Evolutionary conservation across 495 filamentous ascomycete species (phyloP).

Genomic region (Parathielavia appendiculata): DNA sequence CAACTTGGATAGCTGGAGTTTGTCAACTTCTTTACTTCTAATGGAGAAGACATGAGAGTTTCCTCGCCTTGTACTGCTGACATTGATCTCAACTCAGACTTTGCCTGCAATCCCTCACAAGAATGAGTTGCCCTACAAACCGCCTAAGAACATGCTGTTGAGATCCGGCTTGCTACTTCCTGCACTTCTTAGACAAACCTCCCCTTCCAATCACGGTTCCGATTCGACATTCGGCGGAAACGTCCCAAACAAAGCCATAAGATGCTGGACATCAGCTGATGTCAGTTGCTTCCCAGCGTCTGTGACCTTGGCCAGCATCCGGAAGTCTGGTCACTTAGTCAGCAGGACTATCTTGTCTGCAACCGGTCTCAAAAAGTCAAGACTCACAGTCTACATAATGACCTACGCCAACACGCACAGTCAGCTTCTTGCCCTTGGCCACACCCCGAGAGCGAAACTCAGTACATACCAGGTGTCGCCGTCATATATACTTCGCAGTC

Average conservation of each 20-base stretch:
- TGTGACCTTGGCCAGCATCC: constrained; percentile 31
- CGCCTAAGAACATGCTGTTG: not conserved
- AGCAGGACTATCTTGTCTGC: not conserved
- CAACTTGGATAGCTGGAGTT: not conserved
- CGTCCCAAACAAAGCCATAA: constrained; percentile 37
- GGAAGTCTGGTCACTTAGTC: constrained; percentile 24
- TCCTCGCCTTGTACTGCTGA: no score
- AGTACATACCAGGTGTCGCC: constrained; percentile 40
- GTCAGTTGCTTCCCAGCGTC: constrained; percentile 22
- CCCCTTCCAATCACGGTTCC: constrained; percentile 22
- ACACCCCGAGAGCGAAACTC: no score
- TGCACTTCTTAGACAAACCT: not conserved
- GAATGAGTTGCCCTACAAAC: not conserved
- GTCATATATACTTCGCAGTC: constrained; percentile 53
- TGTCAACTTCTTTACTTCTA: not conserved
- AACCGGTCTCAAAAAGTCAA: not conserved
- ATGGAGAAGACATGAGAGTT: not conserved
- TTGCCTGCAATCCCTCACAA: not conserved
- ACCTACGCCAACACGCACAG: constrained; percentile 1
- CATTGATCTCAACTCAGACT: no score
- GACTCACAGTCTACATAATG: constrained; percentile 33
- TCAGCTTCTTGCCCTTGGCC: not conserved
- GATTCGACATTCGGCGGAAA: constrained; percentile 33
- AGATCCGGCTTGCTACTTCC: not conserved
- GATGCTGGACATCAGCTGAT: constrained; percentile 21